These are phyloP conservation scores for Exobasidium rhododendri DNA, from an alignment of 1,284 basidiomycete genomes.

Conservation along the genomic window DNA sequence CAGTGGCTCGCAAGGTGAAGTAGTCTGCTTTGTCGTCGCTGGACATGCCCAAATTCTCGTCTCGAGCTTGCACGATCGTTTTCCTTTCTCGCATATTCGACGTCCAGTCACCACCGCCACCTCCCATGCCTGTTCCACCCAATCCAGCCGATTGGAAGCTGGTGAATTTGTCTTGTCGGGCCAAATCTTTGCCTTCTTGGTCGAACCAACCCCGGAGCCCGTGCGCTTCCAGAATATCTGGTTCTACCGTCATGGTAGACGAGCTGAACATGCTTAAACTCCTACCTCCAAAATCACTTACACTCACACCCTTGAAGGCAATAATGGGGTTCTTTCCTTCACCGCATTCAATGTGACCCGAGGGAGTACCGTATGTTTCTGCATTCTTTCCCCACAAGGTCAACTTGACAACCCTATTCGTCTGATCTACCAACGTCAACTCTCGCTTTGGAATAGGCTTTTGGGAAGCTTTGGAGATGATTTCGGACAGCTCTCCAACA, in stretches of 20 bases:
- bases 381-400: constrained; percentile 97
- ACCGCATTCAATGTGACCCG: constrained; percentile 20
- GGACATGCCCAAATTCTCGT: constrained; percentile 69
- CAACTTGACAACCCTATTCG: constrained; percentile 73
- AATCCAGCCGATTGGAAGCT: constrained; percentile 57
- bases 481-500: constrained; percentile 49
- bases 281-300: constrained; percentile 85
- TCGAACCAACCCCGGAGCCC: constrained; percentile 80
- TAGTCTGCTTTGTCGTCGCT: constrained; percentile 71
- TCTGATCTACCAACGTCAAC: constrained; percentile 75
- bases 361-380: constrained; percentile 58
- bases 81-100: constrained; percentile 56
- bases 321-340: constrained; percentile 50
- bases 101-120: constrained; percentile 48
- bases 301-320: constrained; percentile 92
- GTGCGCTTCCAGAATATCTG: constrained; percentile 83
- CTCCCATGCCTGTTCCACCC: constrained; percentile 27
- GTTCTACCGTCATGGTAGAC: constrained; percentile 63
- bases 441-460: constrained; percentile 51
- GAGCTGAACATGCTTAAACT: constrained; percentile 70
- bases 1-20: constrained; percentile 76
- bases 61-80: constrained; percentile 77
- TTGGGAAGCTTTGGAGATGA: constrained; percentile 51
- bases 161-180: constrained; percentile 25
- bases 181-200: constrained; percentile 36